phyloP scores from a whole-genome alignment of 1,139 yeast genomes.

The Ogataea hybrid region DNA sequence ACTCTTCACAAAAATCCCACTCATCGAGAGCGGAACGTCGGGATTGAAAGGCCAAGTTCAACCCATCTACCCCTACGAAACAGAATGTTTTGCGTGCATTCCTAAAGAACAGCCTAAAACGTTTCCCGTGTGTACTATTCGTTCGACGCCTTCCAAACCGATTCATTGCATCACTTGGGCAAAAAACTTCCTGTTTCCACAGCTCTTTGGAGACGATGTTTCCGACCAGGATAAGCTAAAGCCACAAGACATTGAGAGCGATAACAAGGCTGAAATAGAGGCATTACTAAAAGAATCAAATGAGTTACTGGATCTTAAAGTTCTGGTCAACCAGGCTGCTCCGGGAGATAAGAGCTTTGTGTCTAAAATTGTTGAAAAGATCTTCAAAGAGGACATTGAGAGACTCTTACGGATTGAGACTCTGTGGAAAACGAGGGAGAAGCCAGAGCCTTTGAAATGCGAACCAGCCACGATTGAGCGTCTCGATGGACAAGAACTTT shows the following conservation, averaged over 20 bases:
- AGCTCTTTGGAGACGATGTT: slow-evolving; percentile 60
- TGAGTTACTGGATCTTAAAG: slow-evolving; percentile 67
- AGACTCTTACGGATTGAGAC: slow-evolving; percentile 69
- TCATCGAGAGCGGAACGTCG: slow-evolving; percentile 93
- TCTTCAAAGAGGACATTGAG: slow-evolving; percentile 43
- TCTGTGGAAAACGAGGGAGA: slow-evolving; percentile 70
- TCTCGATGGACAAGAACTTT: slow-evolving; percentile 51
- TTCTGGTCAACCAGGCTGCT: slow-evolving; percentile 36
- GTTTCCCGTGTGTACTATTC: slow-evolving; percentile 93
- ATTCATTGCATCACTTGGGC: slow-evolving; percentile 99
- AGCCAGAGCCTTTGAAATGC: slow-evolving; percentile 62
- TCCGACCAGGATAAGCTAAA: slow-evolving; percentile 36
- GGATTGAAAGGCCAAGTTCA: slow-evolving; percentile 94
- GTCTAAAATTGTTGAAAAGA: slow-evolving; percentile 17
- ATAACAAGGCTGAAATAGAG: slow-evolving; percentile 63
- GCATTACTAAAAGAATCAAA: slow-evolving; percentile 70
- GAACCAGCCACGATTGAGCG: slow-evolving; percentile 4
- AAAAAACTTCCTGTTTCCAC: slow-evolving; percentile 80
- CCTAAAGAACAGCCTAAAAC: slow-evolving; percentile 86
- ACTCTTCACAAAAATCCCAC: slow-evolving; percentile 67
- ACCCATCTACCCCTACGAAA: slow-evolving; percentile 76
- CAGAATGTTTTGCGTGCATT: slow-evolving; percentile 94
- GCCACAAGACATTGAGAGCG: slow-evolving; percentile 51
- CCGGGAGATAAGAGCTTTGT: slow-evolving; percentile 17
- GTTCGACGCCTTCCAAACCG: slow-evolving; percentile 96